Conservation (phyloP, 371 early-diverging fungal genomes). For the Conidiobolus incongruus region DNA sequence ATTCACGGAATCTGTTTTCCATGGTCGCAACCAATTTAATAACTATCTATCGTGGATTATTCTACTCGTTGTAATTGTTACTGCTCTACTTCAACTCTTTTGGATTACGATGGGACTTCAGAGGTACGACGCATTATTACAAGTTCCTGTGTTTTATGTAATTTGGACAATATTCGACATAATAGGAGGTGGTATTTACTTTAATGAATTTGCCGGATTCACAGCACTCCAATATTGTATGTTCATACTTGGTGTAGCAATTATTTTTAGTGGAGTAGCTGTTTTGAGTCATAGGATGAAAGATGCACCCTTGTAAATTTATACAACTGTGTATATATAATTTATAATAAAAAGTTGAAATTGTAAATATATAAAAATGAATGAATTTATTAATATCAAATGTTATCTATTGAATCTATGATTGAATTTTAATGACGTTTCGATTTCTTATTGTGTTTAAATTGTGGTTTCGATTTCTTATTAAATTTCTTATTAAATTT, state of each 20-base stretch:
- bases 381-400: too few relatives aligned
- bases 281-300: constrained; percentile 13
- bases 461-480: too few relatives aligned
- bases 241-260: constrained; percentile 37
- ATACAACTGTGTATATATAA: background rate
- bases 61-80: constrained; percentile 35
- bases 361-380: too few relatives aligned
- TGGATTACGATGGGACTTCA: constrained; percentile 64
- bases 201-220: constrained; percentile 50
- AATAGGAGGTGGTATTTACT: constrained; percentile 56
- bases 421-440: too few relatives aligned
- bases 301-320: background rate
- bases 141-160: constrained; percentile 67
- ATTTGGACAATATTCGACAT: constrained; percentile 54
- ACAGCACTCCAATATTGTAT: constrained; percentile 31
- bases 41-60: constrained; percentile 42
- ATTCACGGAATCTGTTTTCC: constrained; percentile 30
- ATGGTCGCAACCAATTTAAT: constrained; percentile 51
- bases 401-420: too few relatives aligned
- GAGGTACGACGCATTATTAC: constrained; percentile 65
- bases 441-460: too few relatives aligned
- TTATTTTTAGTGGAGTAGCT: constrained; percentile 55
- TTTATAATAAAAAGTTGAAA: too few relatives aligned
- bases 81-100: constrained; percentile 58
- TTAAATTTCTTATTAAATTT: background rate